Percentiles rank a stretch among this genome's conserved stretches.
Conservation (phyloP, 2,329 filamentous ascomycete species). For the Phyllosticta citriasiana region DNA sequence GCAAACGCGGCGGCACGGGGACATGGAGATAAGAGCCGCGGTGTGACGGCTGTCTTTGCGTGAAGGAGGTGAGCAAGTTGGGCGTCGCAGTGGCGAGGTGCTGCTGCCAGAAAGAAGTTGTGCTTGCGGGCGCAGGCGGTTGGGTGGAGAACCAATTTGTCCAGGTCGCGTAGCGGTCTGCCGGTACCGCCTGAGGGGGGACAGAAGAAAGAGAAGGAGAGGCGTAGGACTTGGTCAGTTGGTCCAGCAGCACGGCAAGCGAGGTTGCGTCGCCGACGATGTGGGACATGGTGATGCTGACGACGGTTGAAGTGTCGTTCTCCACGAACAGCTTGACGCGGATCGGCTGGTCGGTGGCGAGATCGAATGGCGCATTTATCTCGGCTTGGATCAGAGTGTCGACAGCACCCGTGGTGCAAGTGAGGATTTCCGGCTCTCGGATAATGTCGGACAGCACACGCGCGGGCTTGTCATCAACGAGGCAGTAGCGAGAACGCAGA, state of each 20-base stretch:
- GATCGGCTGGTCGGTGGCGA: background rate
- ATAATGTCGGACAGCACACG: background rate
- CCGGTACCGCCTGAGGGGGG: background rate
- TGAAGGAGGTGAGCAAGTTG: background rate
- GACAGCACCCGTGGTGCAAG: background rate
- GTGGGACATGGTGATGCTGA: conserved; percentile 6
- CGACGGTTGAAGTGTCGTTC: background rate
- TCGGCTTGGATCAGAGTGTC: background rate
- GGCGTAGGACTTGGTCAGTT: background rate
- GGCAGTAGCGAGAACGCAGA: background rate
- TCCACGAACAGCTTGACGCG: background rate
- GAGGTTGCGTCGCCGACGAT: conserved; percentile 3
- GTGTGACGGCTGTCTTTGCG: background rate
- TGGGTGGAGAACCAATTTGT: background rate
- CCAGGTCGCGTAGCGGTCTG: background rate
- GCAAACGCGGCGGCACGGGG: background rate
- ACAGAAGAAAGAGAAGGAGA: background rate
- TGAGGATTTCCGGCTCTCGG: background rate
- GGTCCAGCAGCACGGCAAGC: background rate
- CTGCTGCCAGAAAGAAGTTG: background rate
- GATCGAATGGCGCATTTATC: background rate
- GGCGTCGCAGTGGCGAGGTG: background rate
- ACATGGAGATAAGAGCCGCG: background rate
- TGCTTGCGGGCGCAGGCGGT: background rate
- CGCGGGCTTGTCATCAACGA: background rate